These are phyloP conservation scores for Fusarium pseudonygamai DNA, from an alignment of 2,329 filamentous ascomycete genomes.

Conservation along the genomic window DNA sequence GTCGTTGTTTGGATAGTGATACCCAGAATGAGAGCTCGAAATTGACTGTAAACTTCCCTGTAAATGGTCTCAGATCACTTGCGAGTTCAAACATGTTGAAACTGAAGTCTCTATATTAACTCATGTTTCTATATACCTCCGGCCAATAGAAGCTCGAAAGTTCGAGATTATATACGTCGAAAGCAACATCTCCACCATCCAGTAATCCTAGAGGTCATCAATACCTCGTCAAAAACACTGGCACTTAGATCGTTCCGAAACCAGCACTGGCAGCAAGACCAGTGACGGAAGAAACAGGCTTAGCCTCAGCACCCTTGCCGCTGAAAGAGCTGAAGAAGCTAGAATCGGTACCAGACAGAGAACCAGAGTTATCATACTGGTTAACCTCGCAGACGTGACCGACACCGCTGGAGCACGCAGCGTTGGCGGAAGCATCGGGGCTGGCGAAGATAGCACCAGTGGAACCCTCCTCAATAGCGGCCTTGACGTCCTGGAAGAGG, in stretches of 20 bases:
- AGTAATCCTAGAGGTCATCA: background rate
- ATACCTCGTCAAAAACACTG: background rate
- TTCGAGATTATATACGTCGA: slow-evolving; percentile 9
- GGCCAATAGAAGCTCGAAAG: background rate
- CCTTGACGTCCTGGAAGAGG: slow-evolving; percentile 63
- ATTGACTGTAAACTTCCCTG: no score
- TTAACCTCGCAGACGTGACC: slow-evolving; percentile 63
- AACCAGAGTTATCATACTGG: slow-evolving; percentile 53
- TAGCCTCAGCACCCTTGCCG: slow-evolving; percentile 60
- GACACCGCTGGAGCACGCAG: slow-evolving; percentile 54
- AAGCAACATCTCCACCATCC: background rate
- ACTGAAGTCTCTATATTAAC: background rate
- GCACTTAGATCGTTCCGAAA: slow-evolving; percentile 53
- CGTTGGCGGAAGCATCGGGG: slow-evolving; percentile 47
- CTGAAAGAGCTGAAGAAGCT: slow-evolving; percentile 60
- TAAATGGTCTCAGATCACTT: no score
- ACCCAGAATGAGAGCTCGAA: background rate
- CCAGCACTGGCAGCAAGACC: slow-evolving; percentile 54
- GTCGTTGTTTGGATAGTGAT: slow-evolving; percentile 33
- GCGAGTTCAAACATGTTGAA: background rate
- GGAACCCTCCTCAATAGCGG: slow-evolving; percentile 49
- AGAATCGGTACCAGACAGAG: slow-evolving; percentile 54
- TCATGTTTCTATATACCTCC: slow-evolving; percentile 1
- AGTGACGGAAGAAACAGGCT: slow-evolving; percentile 46
- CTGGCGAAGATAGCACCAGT: slow-evolving; percentile 48